phyloP scores from a whole-genome alignment of 805 yeast species.

The Suhomyces tanzawaensis region DNA sequence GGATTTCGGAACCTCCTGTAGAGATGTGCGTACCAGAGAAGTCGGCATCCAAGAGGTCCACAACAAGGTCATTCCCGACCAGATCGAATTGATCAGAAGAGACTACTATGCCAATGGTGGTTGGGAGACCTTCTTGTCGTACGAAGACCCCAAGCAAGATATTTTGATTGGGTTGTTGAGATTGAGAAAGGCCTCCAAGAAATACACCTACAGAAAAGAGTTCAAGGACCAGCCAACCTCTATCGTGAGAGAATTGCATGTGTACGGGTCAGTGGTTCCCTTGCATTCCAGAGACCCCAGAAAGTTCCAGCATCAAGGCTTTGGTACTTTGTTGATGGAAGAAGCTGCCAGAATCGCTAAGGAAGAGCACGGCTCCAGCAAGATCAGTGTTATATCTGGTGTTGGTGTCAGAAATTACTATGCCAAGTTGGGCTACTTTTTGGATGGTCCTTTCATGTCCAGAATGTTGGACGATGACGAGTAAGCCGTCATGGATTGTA shows the following conservation, averaged over 20 bases:
- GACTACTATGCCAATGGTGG: constrained; percentile 98
- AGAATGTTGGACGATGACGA: constrained; percentile 30
- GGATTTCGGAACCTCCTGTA: constrained; percentile 92
- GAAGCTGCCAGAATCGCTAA: constrained; percentile 95
- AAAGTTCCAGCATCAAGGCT: constrained; percentile 98
- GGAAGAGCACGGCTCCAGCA: constrained; percentile 90
- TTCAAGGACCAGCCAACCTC: constrained; percentile 81
- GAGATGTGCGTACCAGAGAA: constrained; percentile 96
- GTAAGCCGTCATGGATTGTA: no score
- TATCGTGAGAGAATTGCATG: constrained; percentile 94
- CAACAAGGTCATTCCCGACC: constrained; percentile 94
- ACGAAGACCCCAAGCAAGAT: constrained; percentile 96
- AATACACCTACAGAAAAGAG: constrained; percentile 88
- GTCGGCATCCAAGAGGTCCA: constrained; percentile 99
- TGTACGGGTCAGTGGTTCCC: constrained; percentile 96
- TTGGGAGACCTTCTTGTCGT: constrained; percentile 95
- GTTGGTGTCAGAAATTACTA: constrained; percentile 97
- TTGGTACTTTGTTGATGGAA: constrained; percentile 96
- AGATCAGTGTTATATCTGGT: constrained; percentile 92
- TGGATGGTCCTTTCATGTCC: constrained; percentile 99
- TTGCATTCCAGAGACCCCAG: constrained; percentile 94
- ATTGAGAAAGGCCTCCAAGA: constrained; percentile 82
- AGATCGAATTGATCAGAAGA: constrained; percentile 90
- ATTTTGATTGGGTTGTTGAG: constrained; percentile 88
- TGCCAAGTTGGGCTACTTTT: constrained; percentile 82